Conservation (phyloP, 2,329 filamentous ascomycete species). For the Fusarium hostae region DNA sequence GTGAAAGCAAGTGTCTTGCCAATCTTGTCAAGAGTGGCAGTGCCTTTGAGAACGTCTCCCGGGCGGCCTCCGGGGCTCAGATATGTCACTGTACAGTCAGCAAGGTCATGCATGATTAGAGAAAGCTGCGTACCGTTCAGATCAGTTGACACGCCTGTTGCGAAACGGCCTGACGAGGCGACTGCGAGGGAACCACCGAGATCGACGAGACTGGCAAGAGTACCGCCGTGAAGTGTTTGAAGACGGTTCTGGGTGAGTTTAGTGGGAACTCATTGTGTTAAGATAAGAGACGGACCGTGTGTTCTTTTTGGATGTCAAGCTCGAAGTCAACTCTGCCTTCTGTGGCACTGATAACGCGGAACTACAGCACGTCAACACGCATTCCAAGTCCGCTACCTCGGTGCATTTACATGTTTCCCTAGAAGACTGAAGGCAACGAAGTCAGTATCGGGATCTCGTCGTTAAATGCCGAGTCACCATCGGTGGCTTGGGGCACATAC, state of each 20-base stretch:
- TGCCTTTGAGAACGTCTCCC: slow-evolving; percentile 66
- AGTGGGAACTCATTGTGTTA: background rate
- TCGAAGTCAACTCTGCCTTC: slow-evolving; percentile 80
- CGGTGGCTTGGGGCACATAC: slow-evolving; percentile 57
- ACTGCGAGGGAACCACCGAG: slow-evolving; percentile 73
- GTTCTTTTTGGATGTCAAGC: slow-evolving; percentile 77
- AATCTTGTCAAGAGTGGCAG: slow-evolving; percentile 71
- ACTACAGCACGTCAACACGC: slow-evolving; percentile 54
- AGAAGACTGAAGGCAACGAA: slow-evolving; percentile 37
- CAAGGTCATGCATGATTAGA: rapidly evolving
- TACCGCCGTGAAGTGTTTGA: slow-evolving; percentile 80
- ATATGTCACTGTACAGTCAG: slow-evolving; percentile 65
- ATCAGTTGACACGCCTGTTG: slow-evolving; percentile 73
- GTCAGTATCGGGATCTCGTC: slow-evolving; percentile 4
- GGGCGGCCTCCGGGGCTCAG: slow-evolving; percentile 67
- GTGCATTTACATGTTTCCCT: slow-evolving; percentile 40
- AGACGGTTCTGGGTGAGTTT: slow-evolving; percentile 71
- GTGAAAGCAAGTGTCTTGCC: slow-evolving; percentile 74
- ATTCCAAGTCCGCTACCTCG: rapidly evolving
- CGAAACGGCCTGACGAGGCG: slow-evolving; percentile 70
- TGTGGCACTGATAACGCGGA: slow-evolving; percentile 72
- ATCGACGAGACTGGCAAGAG: slow-evolving; percentile 80
- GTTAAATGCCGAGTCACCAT: rapidly evolving
- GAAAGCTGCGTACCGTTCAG: slow-evolving; percentile 61
- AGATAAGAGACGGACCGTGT: slow-evolving; percentile 67